A percentile compares a stretch with the other conserved stretches of the same genome.
Conservation (phyloP, 2,329 filamentous ascomycete genomes). For the Madurella fahalii region DNA sequence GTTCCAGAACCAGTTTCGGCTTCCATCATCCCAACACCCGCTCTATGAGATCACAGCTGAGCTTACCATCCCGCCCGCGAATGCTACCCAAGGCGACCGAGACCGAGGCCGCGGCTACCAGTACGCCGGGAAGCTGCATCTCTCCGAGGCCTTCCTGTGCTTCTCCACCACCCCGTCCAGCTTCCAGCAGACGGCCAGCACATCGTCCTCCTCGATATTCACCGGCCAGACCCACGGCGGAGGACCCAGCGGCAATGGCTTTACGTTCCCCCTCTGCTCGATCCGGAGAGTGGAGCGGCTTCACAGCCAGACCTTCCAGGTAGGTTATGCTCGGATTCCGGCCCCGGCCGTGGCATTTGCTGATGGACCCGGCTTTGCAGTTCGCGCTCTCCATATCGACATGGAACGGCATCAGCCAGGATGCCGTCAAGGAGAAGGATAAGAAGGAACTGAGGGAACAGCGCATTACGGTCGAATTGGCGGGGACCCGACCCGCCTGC, state of each 20-base stretch:
- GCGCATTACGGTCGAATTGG: constrained; percentile 86
- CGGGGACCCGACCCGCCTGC: constrained; percentile 81
- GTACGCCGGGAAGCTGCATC: constrained; percentile 86
- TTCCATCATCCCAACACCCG: constrained; percentile 86
- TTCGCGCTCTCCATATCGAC: constrained; percentile 94
- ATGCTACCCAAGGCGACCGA: constrained; percentile 66
- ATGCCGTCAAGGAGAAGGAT: constrained; percentile 50
- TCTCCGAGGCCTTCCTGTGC: constrained; percentile 92
- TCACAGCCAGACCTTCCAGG: constrained; percentile 83
- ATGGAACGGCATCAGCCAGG: constrained; percentile 72
- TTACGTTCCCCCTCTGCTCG: constrained; percentile 87
- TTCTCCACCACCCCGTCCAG: constrained; percentile 92
- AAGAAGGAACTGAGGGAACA: constrained; percentile 57
- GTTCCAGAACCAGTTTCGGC: constrained; percentile 94
- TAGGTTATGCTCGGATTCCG: constrained; percentile 30
- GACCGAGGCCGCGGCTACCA: constrained; percentile 72
- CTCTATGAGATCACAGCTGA: constrained; percentile 96
- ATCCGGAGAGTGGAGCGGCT: constrained; percentile 89
- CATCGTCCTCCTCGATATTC: constrained; percentile 75
- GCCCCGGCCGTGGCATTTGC: constrained; percentile 1
- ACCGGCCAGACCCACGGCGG: constrained; percentile 91
- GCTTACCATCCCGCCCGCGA: constrained; percentile 76
- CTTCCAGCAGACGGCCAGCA: constrained; percentile 76
- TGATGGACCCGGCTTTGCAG: constrained; percentile 33
- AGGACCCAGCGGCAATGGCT: constrained; percentile 90